Conservation (phyloP, 73 alveolate genomes). For the Paramecium biaurelia region DNA sequence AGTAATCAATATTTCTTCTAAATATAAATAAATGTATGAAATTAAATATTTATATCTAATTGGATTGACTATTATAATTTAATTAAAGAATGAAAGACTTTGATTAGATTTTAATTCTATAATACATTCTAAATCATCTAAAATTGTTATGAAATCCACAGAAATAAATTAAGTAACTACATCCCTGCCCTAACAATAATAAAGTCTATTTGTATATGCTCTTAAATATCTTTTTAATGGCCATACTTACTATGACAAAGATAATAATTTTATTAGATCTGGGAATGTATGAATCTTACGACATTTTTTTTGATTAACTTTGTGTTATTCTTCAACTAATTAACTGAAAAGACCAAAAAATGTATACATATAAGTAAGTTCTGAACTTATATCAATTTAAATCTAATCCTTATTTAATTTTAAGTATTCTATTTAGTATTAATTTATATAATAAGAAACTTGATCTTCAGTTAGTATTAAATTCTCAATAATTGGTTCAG, state of each 20-base stretch:
- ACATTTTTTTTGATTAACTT: neutral
- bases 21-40: neutral
- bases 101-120: neutral
- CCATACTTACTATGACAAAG: neutral
- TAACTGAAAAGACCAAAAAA: neutral
- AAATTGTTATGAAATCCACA: neutral
- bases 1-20: constrained; percentile 32
- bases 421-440: neutral
- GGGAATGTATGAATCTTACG: neutral
- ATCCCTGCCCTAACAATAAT: neutral
- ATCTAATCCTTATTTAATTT: neutral
- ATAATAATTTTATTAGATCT: neutral
- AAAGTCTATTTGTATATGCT: constrained; percentile 12
- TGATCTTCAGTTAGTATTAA: neutral
- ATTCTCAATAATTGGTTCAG: neutral
- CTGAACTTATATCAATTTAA: neutral
- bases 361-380: neutral
- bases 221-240: constrained; percentile 30
- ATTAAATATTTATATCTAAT: neutral
- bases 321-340: neutral
- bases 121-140: neutral
- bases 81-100: neutral
- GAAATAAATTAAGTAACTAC: neutral
- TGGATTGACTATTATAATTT: neutral
- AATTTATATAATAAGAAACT: neutral